phyloP scores from a whole-genome alignment of 371 early-diverging fungal genomes.

The Actinomucor elegans region DNA sequence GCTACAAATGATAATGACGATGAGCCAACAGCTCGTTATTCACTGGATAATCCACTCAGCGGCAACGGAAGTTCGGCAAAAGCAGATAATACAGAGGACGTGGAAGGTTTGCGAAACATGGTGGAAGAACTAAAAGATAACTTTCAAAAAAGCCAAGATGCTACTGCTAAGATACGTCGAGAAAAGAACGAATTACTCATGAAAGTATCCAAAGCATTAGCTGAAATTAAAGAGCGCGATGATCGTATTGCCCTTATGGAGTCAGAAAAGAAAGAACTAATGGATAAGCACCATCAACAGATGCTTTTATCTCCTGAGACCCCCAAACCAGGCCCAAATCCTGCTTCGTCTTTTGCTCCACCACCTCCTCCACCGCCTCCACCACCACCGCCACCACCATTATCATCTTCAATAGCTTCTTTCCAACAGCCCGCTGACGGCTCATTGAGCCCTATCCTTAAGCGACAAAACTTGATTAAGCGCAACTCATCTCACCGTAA shows the following conservation, averaged over 20 bases:
- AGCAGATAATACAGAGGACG: slow-evolving; percentile 26
- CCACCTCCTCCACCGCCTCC: slow-evolving; percentile 25
- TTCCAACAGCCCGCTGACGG: neutral
- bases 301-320: slow-evolving; percentile 17
- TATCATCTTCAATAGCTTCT: slow-evolving; percentile 15
- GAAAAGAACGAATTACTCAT: slow-evolving; percentile 50
- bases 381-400: slow-evolving; percentile 37
- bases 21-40: neutral
- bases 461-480: slow-evolving; percentile 5
- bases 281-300: neutral
- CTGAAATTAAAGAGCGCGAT: slow-evolving; percentile 40
- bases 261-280: slow-evolving; percentile 2
- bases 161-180: slow-evolving; percentile 39
- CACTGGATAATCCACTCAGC: neutral
- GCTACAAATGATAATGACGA: slow-evolving; percentile 3
- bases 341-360: neutral
- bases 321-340: slow-evolving; percentile 22
- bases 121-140: slow-evolving; percentile 43
- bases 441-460: neutral
- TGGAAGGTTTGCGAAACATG: slow-evolving; percentile 44
- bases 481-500: slow-evolving; percentile 19
- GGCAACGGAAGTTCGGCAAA: neutral
- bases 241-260: slow-evolving; percentile 21
- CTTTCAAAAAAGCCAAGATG: slow-evolving; percentile 32
- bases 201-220: slow-evolving; percentile 41